Base-by-base conservation (phyloP, 768 basidiomycete species). In the Suillus occidentalis region DNA sequence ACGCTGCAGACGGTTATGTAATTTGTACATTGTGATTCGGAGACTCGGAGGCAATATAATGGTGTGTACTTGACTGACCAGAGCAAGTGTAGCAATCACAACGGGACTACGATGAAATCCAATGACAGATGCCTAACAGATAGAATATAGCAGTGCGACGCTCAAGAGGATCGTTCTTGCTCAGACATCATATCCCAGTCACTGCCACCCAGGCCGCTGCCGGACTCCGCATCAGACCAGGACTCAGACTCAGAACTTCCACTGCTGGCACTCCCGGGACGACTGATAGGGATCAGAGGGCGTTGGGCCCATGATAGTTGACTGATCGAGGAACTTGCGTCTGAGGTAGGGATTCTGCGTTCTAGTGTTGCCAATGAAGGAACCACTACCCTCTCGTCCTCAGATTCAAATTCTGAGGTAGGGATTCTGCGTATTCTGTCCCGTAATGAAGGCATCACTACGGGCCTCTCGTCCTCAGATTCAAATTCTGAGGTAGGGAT, bases 151-250 rank as follows among this genome's bases (percentile, higher is more conserved):
- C 13, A 57, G 25, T 12, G 31, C 31, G 20, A 13, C 20, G 25
- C 0, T 59, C 28, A 59, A 31, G 25, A 28, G 6, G 58, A 42
- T 13, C 40, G 22, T 40, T 59, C 58, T 20, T 40, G 58, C 40
- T 59, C 58, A 43, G 58, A 59, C 58, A 76, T 39, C 49, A 76
- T 34, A 28, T 76, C 76, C 75, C 75, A 76, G 22, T 63, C 61
- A 49, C 67, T 65, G 4, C 63, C 59, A 39, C 67, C 68, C 10
- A 22, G 13, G 52, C 71, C 72, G 36, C 70, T 68, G 13, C 20
- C 53, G 7, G 53, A 34, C n/a, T 72, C 74, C 22, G 49, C 49
- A 40, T 75, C 75, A 10, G 70, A 74, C 76, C 75, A 76, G 13
- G 72, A 65, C 37, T 68, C 72, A 10, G n/a, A 60, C 18, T 18